Evolutionary conservation across 225 moss, liverwort and hornwort genomes (phyloP).

Genomic region (Pleurozium schreberi): DNA sequence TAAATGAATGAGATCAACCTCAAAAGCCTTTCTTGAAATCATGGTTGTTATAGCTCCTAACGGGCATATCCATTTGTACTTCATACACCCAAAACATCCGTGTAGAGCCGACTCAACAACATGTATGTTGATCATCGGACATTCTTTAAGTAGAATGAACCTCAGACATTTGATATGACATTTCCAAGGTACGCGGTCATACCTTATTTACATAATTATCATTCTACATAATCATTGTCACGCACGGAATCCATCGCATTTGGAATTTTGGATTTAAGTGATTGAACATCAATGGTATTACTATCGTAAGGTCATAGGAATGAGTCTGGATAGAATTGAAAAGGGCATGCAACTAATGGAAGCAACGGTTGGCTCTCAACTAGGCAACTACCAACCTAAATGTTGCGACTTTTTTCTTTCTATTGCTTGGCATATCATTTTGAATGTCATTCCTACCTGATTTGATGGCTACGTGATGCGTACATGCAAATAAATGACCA

Average conservation of each 20-base stretch:
- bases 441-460: accelerated
- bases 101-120: no score
- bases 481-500: accelerated
- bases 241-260: accelerated
- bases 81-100: no score
- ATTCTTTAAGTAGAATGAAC: no score
- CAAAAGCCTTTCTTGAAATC: no score
- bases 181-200: no score
- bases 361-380: accelerated
- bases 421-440: not conserved
- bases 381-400: no score
- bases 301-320: not conserved
- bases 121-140: no score
- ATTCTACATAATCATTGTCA: no score
- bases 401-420: not conserved
- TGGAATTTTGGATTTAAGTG: accelerated
- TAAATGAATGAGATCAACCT: no score
- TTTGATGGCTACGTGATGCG: not conserved
- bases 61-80: no score
- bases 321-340: accelerated
- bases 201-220: accelerated
- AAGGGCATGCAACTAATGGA: not conserved
- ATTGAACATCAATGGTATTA: not conserved
- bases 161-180: no score
- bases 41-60: no score